Base-by-base conservation (phyloP, 345 rosid species). In the Passiflora organensis region DNA sequence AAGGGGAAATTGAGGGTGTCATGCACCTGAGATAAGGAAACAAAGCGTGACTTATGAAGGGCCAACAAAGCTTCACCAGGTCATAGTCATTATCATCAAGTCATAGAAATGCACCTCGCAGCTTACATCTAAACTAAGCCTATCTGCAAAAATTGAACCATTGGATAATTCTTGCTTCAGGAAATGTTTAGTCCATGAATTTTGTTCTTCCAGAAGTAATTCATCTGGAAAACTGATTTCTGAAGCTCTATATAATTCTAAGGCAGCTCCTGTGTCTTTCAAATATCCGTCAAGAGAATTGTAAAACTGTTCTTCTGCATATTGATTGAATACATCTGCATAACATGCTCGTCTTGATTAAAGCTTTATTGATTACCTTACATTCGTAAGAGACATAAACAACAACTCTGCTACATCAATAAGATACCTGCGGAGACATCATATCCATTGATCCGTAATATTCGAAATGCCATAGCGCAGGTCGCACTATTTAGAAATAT, bases 401-500 rank as follows among this genome's bases (percentile, higher is more conserved):
- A 51, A 9, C 22, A 25, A 13, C 1, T 6, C 42, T 48, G 32
- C 24, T 60, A 47, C 11, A 20, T 11, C 3, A 28, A 28, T 13
- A 54, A 45, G 28, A 64, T 67, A 83, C 99, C 99, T 60, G 82
- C 66, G 60, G 89, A 77, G 59, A 89, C 87, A 65, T 78, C 73
- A 59, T 86, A 86, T 51, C 97, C 87, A 46, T 80, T 70, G 50
- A 61, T 39, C 41, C 84, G 83, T 58, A 89, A 65, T 49, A 86
- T 39, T n/a, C 86, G 82, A 59, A 86, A 93, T 48, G 95, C 88
- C 85, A 86, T 62, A 13, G 91, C 89, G 41, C 84, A 80, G 56
- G 87, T 76, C 15, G 76, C 62, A 48, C 65, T 17, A 64, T 89
- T 91, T 59, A 65, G 66, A 72, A 77, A 74, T 74, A 85, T 74